Conservation (phyloP, 805 yeast genomes). For the Brettanomyces naardenensis region DNA sequence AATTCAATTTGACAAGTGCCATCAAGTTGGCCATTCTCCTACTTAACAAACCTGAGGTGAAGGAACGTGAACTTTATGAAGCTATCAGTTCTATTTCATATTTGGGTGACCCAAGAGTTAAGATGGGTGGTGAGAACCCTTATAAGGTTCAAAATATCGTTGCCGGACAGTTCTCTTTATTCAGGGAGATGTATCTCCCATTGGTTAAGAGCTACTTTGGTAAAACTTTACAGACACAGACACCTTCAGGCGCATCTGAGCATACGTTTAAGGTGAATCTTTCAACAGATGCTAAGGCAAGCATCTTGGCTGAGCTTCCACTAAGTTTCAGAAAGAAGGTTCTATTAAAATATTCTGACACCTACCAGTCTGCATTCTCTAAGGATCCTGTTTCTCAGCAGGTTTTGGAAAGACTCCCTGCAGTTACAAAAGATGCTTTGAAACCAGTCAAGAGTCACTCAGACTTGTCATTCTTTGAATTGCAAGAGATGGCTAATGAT, state of each 20-base stretch:
- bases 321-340: conserved; percentile 35
- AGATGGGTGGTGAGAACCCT: conserved; percentile 87
- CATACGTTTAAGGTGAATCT: conserved; percentile 22
- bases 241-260: conserved; percentile 15
- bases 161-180: conserved; percentile 58
- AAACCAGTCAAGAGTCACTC: conserved; percentile 11
- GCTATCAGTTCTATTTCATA: conserved; percentile 78
- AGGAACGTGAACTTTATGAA: conserved; percentile 50
- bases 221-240: conserved; percentile 15
- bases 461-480: conserved; percentile 19
- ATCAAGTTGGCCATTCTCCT: conserved; percentile 59
- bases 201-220: conserved; percentile 37
- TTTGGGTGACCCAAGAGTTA: conserved; percentile 83
- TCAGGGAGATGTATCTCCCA: conserved; percentile 70
- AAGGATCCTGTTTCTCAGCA: conserved; percentile 25
- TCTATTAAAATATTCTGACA: conserved; percentile 18
- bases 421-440: conserved; percentile 1
- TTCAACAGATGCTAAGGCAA: conserved; percentile 28
- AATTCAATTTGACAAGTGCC: conserved; percentile 71
- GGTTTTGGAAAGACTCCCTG: conserved; percentile 10
- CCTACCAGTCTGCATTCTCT: conserved; percentile 17
- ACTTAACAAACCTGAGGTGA: conserved; percentile 29
- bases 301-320: conserved; percentile 45
- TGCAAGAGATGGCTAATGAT: conserved; percentile 12
- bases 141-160: conserved; percentile 83